Conservation (phyloP, 768 basidiomycete genomes). For the Myochromella boudieri region DNA sequence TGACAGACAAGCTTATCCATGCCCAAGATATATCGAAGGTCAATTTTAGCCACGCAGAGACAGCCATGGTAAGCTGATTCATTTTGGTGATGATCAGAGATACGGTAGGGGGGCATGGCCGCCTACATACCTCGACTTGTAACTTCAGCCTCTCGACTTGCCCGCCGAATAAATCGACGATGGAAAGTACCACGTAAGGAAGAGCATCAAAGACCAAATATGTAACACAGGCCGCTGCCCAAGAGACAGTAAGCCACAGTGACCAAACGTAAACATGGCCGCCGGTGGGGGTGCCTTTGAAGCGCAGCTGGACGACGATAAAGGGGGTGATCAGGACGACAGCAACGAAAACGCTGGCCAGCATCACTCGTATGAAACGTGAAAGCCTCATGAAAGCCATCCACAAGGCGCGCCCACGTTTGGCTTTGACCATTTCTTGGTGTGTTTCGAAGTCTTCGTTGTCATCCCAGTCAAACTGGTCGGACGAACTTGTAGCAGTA, state of each 20-base stretch:
- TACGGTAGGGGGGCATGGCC: too few relatives aligned
- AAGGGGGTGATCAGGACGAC: constrained; percentile 69
- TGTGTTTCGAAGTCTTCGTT: constrained; percentile 43
- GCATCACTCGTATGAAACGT: constrained; percentile 53
- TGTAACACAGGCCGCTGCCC: constrained; percentile 62
- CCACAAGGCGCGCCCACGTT: constrained; percentile 63
- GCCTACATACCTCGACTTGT: constrained; percentile 64
- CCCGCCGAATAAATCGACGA: constrained; percentile 56
- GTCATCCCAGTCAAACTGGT: constrained; percentile 78
- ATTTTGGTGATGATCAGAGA: too few relatives aligned
- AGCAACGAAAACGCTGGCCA: constrained; percentile 58
- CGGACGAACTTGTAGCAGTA: constrained; percentile 59
- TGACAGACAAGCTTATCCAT: constrained; percentile 72
- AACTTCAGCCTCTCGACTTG: constrained; percentile 66
- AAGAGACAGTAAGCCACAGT: constrained; percentile 67
- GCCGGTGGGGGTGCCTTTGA: constrained; percentile 44
- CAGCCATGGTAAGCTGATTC: constrained; percentile 69
- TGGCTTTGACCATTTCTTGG: constrained; percentile 43
- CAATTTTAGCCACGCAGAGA: constrained; percentile 71
- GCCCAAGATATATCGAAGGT: constrained; percentile 65
- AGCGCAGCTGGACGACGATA: constrained; percentile 65
- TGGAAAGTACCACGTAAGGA: constrained; percentile 52
- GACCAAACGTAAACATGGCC: constrained; percentile 64
- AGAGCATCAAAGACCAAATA: constrained; percentile 64
- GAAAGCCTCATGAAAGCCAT: constrained; percentile 67